These are phyloP conservation scores for Sphaerosporella brunnea DNA, from an alignment of 495 filamentous ascomycete species.

Conservation along the genomic window DNA sequence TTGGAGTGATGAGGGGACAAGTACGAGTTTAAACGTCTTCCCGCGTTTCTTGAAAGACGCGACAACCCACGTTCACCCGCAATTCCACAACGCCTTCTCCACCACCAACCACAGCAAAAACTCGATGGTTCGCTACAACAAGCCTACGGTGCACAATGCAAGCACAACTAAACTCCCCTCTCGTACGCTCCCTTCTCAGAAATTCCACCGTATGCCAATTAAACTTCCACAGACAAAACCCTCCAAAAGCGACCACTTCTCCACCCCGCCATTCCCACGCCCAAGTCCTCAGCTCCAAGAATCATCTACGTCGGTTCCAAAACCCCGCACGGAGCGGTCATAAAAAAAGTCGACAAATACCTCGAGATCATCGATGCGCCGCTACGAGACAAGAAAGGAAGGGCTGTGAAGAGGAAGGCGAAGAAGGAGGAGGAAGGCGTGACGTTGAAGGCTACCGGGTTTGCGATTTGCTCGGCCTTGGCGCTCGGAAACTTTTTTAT, in stretches of 20 bases:
- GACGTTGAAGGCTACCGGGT: slow-evolving; percentile 1
- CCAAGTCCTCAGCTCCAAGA: slow-evolving; percentile 20
- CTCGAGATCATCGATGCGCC: not conserved
- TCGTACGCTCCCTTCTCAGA: no score
- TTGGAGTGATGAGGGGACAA: not conserved
- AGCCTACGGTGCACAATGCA: no score
- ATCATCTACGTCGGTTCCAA: slow-evolving; percentile 56
- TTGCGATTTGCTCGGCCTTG: slow-evolving; percentile 54
- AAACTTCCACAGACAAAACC: slow-evolving; percentile 1
- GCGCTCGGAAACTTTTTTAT: slow-evolving; percentile 46
- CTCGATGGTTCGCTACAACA: not conserved
- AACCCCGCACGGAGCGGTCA: slow-evolving; percentile 62
- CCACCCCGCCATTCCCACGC: slow-evolving; percentile 34
- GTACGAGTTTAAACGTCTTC: no score
- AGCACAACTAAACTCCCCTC: not conserved
- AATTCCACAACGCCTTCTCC: not conserved
- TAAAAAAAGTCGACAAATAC: slow-evolving; percentile 40
- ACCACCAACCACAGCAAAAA: not conserved
- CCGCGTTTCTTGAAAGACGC: no score
- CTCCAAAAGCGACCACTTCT: slow-evolving; percentile 50
- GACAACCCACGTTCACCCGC: no score
- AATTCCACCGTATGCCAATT: no score
- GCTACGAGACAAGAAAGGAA: not conserved
- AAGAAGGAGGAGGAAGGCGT: not conserved
- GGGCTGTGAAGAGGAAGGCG: no score